Conservation (phyloP, 768 basidiomycete species). For the Myochromella boudieri region DNA sequence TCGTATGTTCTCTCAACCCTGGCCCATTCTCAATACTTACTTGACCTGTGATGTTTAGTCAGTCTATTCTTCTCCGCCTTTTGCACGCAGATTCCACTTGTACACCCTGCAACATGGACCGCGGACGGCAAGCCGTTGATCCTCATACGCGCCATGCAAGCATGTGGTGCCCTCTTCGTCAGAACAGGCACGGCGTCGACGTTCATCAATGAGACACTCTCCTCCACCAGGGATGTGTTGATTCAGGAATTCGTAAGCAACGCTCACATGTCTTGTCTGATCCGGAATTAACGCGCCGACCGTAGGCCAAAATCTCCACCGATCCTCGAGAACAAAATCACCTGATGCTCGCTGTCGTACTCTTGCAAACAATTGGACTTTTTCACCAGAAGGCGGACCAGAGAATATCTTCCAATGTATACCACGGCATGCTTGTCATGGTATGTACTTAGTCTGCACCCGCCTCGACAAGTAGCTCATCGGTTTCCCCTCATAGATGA, state of each 20-base stretch:
- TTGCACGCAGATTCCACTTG: conserved; percentile 51
- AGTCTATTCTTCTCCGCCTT: conserved; percentile 57
- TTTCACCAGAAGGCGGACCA: conserved; percentile 51
- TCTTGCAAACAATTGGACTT: conserved; percentile 57
- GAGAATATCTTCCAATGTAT: conserved; percentile 48
- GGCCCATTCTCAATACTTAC: background rate
- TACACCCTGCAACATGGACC: conserved; percentile 56
- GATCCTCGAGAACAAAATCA: conserved; percentile 37
- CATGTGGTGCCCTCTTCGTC: conserved; percentile 60
- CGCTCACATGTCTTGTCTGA: conserved; percentile 8
- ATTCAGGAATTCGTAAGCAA: conserved; percentile 55
- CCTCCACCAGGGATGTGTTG: conserved; percentile 44
- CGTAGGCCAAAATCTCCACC: conserved; percentile 37
- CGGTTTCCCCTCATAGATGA: conserved; percentile 34
- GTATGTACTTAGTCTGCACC: conserved; percentile 31
- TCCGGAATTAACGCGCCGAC: conserved; percentile 10
- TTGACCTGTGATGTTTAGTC: conserved; percentile 29
- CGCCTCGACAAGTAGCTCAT: background rate
- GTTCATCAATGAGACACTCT: conserved; percentile 48
- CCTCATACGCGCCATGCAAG: conserved; percentile 57
- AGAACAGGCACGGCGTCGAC: conserved; percentile 45
- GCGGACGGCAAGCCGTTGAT: conserved; percentile 46
- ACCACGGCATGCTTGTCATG: conserved; percentile 61
- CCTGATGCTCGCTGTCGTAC: conserved; percentile 47
- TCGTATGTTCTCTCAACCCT: conserved; percentile 39